Evolutionary conservation across 1,284 basidiomycete species (phyloP).

Genomic region (Naganishia albida): DNA sequence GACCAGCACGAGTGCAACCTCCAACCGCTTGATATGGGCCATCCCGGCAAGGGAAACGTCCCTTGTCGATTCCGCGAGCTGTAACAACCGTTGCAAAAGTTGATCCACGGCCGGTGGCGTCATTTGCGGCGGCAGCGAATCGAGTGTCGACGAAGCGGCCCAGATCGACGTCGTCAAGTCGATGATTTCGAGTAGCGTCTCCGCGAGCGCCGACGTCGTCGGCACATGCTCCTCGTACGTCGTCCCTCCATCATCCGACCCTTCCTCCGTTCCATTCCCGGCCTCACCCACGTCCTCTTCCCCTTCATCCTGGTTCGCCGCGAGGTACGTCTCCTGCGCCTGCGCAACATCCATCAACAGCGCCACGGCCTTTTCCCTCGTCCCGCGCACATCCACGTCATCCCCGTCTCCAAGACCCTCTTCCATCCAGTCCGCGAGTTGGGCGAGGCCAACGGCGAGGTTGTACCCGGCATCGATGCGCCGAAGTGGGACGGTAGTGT

Average conservation of each 20-base stretch:
- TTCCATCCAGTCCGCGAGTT: constrained; percentile 49
- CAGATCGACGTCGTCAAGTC: constrained; percentile 45
- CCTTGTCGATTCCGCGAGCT: neutral
- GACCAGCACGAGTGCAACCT: neutral
- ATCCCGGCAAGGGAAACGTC: constrained; percentile 12
- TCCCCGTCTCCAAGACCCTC: constrained; percentile 38
- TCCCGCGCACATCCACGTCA: constrained; percentile 34
- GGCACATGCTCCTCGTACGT: constrained; percentile 46
- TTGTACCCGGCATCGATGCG: constrained; percentile 52
- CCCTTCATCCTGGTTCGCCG: constrained; percentile 28
- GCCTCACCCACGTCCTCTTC: constrained; percentile 29
- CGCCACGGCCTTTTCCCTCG: constrained; percentile 42
- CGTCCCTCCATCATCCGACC: constrained; percentile 57
- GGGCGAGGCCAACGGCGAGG: constrained; percentile 45
- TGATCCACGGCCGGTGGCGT: constrained; percentile 3
- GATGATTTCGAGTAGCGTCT: constrained; percentile 44
- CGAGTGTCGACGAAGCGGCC: constrained; percentile 35
- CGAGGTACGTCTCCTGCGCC: constrained; percentile 45
- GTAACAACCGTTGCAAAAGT: constrained; percentile 5
- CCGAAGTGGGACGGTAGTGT: constrained; percentile 41
- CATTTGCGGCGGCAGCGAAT: constrained; percentile 1
- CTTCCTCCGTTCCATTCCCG: constrained; percentile 34
- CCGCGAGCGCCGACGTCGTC: constrained; percentile 46
- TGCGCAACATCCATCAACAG: constrained; percentile 44
- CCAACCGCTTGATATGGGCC: constrained; percentile 9